These are phyloP conservation scores for Komagataea norvegica DNA, from an alignment of 1,139 yeast species.

Conservation along the genomic window DNA sequence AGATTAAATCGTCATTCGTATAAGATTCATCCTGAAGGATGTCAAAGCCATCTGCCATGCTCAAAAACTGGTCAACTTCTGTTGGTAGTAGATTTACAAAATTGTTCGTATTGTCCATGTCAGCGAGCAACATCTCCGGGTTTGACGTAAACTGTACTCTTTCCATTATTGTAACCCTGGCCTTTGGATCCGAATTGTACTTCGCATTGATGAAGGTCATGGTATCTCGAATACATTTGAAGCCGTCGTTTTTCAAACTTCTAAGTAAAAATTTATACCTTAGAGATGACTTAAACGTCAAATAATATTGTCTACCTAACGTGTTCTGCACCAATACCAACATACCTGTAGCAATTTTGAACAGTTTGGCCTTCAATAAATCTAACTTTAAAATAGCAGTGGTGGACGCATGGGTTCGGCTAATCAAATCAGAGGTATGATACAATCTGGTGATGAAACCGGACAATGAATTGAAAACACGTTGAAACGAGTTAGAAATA, in stretches of 20 bases:
- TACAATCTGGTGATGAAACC: conserved; percentile 17
- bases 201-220: conserved; percentile 17
- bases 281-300: conserved; percentile 22
- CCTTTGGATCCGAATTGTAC: conserved; percentile 17
- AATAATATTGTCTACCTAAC: conserved; percentile 21
- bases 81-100: conserved; percentile 10
- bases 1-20: conserved; percentile 16
- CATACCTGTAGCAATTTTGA: conserved; percentile 17
- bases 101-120: conserved; percentile 18
- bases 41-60: conserved; percentile 2
- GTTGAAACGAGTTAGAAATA: conserved; percentile 17
- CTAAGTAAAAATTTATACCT: conserved; percentile 22
- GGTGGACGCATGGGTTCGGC: conserved; percentile 10
- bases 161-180: conserved; percentile 15
- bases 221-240: conserved; percentile 23
- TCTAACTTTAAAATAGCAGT: conserved; percentile 4
- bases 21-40: conserved; percentile 13
- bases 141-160: conserved; percentile 15
- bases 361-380: conserved; percentile 3
- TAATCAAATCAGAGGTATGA: conserved; percentile 19
- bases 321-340: conserved; percentile 19
- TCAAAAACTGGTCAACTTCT: conserved; percentile 10
- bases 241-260: conserved; percentile 22
- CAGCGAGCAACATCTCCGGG: conserved; percentile 14
- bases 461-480: conserved; percentile 16